These are phyloP conservation scores for Acorus calamus DNA, from an alignment of 106 monocot species.

Conservation along the genomic window DNA sequence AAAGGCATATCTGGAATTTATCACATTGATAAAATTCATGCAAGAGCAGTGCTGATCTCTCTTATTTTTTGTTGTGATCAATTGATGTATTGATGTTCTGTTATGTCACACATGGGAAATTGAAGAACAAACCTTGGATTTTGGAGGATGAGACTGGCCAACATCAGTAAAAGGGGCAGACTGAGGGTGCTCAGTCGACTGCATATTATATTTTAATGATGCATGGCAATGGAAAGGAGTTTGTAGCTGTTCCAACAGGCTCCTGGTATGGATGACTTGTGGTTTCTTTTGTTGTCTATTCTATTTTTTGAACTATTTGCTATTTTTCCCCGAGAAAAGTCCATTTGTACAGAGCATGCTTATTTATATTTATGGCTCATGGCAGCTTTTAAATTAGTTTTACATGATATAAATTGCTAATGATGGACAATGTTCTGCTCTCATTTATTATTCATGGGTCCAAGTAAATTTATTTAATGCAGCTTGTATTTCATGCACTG, in stretches of 20 bases:
- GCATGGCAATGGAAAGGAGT: constrained; percentile 78
- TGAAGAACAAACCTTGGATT: constrained; percentile 89
- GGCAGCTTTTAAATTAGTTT: too few species aligned
- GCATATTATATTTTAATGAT: constrained; percentile 89
- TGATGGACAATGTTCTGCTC: too few species aligned
- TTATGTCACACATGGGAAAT: constrained; percentile 46
- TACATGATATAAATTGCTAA: too few species aligned
- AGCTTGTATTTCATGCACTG: too few species aligned
- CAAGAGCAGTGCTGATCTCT: constrained; percentile 47
- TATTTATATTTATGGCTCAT: too few species aligned
- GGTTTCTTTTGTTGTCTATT: too few species aligned
- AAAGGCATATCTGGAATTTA: too few species aligned
- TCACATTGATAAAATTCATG: constrained; percentile 95
- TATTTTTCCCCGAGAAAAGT: too few species aligned
- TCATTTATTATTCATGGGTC: too few species aligned
- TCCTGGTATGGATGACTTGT: constrained; percentile 57
- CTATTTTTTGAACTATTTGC: too few species aligned
- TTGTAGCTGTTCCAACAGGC: constrained; percentile 85
- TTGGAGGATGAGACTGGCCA: constrained; percentile 98
- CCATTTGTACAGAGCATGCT: too few species aligned
- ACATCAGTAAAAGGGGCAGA: constrained; percentile 81
- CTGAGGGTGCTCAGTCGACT: constrained; percentile 89
- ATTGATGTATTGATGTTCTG: neutral
- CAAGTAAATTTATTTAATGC: too few species aligned
- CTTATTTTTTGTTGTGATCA: neutral